Conservation (phyloP, 2,329 filamentous ascomycete genomes). For the Stachybotrys chartarum region DNA sequence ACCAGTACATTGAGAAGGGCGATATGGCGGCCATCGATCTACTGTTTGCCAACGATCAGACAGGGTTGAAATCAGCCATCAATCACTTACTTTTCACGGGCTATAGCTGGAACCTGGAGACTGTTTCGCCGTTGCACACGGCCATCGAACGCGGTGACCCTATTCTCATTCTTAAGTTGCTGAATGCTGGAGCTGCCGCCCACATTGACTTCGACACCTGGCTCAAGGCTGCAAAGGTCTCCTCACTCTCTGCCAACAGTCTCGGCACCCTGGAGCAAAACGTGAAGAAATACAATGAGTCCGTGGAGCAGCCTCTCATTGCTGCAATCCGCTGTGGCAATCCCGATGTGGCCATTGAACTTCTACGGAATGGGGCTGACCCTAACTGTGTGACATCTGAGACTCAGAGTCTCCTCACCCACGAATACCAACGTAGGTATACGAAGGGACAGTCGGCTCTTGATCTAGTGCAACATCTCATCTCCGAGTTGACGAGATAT, state of each 20-base stretch:
- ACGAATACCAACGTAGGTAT: conserved; percentile 23
- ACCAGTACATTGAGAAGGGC: conserved; percentile 51
- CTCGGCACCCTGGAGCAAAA: conserved; percentile 39
- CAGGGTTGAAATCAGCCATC: conserved; percentile 55
- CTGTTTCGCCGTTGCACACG: conserved; percentile 46
- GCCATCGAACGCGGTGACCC: conserved; percentile 50
- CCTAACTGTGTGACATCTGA: conserved; percentile 48
- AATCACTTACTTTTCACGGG: conserved; percentile 51
- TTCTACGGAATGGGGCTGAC: conserved; percentile 60
- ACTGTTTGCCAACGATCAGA: conserved; percentile 49
- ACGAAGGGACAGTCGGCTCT: conserved; percentile 43
- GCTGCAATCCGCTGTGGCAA: conserved; percentile 41
- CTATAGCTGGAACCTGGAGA: conserved; percentile 21
- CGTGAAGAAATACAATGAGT: conserved; percentile 36
- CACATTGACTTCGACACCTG: conserved; percentile 57
- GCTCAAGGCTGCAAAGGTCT: conserved; percentile 48
- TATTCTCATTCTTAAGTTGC: conserved; percentile 49
- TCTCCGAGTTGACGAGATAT: conserved; percentile 43
- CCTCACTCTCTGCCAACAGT: conserved; percentile 23
- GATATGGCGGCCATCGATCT: conserved; percentile 40
- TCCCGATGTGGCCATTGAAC: conserved; percentile 41
- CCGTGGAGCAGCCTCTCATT: conserved; percentile 59
- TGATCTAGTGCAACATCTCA: conserved; percentile 49
- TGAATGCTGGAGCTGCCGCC: conserved; percentile 55
- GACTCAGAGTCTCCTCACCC: conserved; percentile 26